phyloP scores from a whole-genome alignment of 371 early-diverging fungal genomes.

The Mucor saturninus region DNA sequence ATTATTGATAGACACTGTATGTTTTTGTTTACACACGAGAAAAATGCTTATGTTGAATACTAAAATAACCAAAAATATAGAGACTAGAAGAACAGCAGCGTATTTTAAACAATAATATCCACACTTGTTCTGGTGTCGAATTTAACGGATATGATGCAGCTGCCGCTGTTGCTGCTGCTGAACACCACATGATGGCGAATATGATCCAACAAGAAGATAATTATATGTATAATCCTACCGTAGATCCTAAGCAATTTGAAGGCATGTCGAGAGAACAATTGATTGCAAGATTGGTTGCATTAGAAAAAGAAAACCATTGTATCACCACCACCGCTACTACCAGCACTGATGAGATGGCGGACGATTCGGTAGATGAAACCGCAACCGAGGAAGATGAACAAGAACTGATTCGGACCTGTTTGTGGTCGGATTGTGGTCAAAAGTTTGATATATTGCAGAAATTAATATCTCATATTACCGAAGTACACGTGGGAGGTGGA shows the following conservation, averaged over 20 bases:
- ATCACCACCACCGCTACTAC: neutral
- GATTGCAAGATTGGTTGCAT: conserved; percentile 22
- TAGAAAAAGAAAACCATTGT: conserved; percentile 29
- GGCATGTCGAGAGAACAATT: conserved; percentile 28
- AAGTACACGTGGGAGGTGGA: conserved; percentile 30
- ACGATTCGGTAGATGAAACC: neutral
- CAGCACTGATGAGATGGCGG: neutral
- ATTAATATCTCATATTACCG: conserved; percentile 27
- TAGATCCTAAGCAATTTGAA: conserved; percentile 17
- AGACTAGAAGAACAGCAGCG: neutral
- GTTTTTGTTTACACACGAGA: too few relatives aligned
- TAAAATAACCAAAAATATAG: too few relatives aligned
- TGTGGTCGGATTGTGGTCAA: conserved; percentile 26
- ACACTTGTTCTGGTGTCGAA: neutral
- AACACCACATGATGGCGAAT: neutral
- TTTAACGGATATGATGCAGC: neutral
- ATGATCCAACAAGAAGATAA: neutral
- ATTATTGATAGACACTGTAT: neutral
- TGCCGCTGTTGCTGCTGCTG: neutral
- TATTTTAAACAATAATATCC: neutral
- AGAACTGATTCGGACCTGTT: conserved; percentile 14
- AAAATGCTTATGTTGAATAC: too few relatives aligned
- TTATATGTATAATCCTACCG: neutral
- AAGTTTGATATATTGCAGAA: conserved; percentile 21
- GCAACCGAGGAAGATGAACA: conserved; percentile 21